Evolutionary conservation across 2,329 filamentous ascomycete species (phyloP).

Genomic region (Claviceps maximensis): DNA sequence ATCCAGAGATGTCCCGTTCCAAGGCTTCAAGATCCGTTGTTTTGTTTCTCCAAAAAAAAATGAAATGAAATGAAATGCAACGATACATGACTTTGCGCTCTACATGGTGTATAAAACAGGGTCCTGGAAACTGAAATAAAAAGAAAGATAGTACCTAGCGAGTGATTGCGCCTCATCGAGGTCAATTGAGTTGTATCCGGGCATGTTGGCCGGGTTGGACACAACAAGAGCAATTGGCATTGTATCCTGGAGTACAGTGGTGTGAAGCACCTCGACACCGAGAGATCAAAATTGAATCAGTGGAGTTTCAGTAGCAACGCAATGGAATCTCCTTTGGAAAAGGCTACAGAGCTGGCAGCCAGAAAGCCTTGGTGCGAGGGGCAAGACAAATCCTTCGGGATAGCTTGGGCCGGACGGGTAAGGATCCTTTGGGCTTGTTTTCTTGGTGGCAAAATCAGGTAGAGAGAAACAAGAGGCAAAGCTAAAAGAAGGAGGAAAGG

Average conservation of each 20-base stretch:
- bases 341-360: conserved; percentile 1
- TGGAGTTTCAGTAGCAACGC: not conserved
- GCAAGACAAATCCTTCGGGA: conserved; percentile 15
- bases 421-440: conserved; percentile 8
- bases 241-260: conserved; percentile 12
- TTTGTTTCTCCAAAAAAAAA: conserved; percentile 9
- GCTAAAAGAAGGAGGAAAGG: conserved; percentile 9
- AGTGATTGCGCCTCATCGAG: conserved; percentile 47
- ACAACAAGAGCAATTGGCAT: conserved; percentile 36
- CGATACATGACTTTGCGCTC: conserved; percentile 9
- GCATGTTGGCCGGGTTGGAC: conserved; percentile 36
- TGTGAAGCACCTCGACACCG: conserved; percentile 4
- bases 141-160: conserved; percentile 48
- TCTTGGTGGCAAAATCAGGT: conserved; percentile 9
- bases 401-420: conserved; percentile 5
- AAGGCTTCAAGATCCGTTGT: not conserved
- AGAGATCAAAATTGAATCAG: conserved; percentile 6
- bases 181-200: conserved; percentile 39
- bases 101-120: conserved; percentile 19
- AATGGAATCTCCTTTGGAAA: conserved; percentile 10
- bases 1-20: not conserved
- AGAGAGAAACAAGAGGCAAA: conserved; percentile 8
- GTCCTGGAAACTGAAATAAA: conserved; percentile 28
- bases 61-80: no score
- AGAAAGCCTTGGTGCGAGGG: conserved; percentile 12